These are phyloP conservation scores for Lactarius indigo DNA, from an alignment of 768 basidiomycete species.

Conservation along the genomic window DNA sequence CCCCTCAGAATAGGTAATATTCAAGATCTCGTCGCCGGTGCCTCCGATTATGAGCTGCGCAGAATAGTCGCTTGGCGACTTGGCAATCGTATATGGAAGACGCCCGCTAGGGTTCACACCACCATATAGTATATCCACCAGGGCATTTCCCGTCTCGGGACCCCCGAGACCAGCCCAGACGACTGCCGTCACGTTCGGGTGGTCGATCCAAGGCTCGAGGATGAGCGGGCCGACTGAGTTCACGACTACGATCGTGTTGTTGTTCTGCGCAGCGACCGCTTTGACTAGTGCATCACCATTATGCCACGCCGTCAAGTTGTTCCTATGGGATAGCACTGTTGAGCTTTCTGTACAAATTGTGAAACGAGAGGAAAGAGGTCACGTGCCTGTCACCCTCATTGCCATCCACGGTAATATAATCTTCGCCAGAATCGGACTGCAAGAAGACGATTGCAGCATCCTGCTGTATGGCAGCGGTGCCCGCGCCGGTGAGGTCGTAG, in stretches of 20 bases:
- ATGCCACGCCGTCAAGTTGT: constrained; percentile 41
- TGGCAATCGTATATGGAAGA: constrained; percentile 70
- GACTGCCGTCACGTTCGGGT: constrained; percentile 69
- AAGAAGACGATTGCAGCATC: constrained; percentile 53
- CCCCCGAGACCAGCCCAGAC: constrained; percentile 57
- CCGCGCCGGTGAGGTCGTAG: constrained; percentile 52
- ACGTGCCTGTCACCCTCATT: constrained; percentile 54
- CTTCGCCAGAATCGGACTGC: constrained; percentile 34
- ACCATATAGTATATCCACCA: constrained; percentile 78
- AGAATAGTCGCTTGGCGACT: constrained; percentile 48
- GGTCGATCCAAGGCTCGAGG: constrained; percentile 66
- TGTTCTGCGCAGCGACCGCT: constrained; percentile 61
- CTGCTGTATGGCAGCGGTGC: constrained; percentile 42
- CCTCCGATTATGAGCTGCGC: constrained; percentile 38
- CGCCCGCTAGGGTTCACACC: constrained; percentile 68
- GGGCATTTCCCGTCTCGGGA: constrained; percentile 59
- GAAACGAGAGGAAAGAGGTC: constrained; percentile 29
- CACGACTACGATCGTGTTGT: constrained; percentile 76
- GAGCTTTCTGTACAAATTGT: not conserved
- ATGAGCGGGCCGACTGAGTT: constrained; percentile 74
- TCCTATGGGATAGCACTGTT: not conserved
- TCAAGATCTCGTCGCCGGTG: constrained; percentile 32
- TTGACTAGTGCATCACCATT: constrained; percentile 39
- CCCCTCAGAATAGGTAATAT: constrained; percentile 63
- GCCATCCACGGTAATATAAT: constrained; percentile 56